phyloP scores from a whole-genome alignment of 108 stramenopile genomes.

The Parietichytrium sp. region DNA sequence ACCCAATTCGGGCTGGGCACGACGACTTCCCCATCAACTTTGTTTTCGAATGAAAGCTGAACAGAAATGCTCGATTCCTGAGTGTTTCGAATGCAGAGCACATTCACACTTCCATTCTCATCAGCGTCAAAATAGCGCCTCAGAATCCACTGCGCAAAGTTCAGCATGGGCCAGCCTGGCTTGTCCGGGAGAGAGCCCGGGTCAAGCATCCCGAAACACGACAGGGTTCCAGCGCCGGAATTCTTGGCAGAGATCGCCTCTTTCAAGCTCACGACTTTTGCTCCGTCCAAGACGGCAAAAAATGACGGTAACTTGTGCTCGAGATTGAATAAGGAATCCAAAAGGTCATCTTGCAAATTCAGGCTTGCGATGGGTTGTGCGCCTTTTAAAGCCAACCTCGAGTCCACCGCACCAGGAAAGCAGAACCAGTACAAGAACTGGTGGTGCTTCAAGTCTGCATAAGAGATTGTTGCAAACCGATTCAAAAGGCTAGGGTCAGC shows the following conservation, averaged over 20 bases:
- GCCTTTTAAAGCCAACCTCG: too few species aligned
- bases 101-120: conserved; percentile 20
- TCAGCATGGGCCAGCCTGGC: conserved; percentile 56
- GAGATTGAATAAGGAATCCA: too few species aligned
- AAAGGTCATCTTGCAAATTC: too few species aligned
- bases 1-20: conserved; percentile 40
- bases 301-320: too few species aligned
- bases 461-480: conserved; percentile 53
- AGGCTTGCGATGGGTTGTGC: too few species aligned
- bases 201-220: conserved; percentile 42
- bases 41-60: neutral
- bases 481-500: conserved; percentile 39
- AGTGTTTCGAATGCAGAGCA: conserved; percentile 48
- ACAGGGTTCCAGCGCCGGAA: neutral
- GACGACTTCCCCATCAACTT: conserved; percentile 18
- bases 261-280: too few species aligned
- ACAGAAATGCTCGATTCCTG: neutral
- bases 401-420: conserved; percentile 50
- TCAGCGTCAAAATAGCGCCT: conserved; percentile 2
- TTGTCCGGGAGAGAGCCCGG: conserved; percentile 43
- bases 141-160: conserved; percentile 51
- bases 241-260: too few species aligned
- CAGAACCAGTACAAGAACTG: conserved; percentile 62
- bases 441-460: conserved; percentile 62
- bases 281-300: too few species aligned